phyloP scores from a whole-genome alignment of 305 asterid species.

The Solanum hybrid region DNA sequence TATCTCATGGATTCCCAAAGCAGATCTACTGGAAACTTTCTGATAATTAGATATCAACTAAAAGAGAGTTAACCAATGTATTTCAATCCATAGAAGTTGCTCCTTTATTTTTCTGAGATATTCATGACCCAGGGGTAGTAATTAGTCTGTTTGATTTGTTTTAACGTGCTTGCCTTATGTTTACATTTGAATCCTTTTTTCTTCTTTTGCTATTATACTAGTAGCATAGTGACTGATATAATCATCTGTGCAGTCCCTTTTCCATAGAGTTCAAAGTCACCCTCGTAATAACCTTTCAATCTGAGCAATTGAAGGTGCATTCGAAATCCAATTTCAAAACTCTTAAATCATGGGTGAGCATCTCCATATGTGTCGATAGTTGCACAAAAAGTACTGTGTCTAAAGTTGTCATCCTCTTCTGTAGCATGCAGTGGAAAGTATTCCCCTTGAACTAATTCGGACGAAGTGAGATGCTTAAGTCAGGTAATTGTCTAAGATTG shows the following conservation, averaged over 20 bases:
- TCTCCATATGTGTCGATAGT: neutral
- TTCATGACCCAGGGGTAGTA: neutral
- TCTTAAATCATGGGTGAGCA: constrained; percentile 63
- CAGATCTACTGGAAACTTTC: neutral
- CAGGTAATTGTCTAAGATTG: constrained; percentile 25
- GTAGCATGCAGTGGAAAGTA: constrained; percentile 65
- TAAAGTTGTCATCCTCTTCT: constrained; percentile 8
- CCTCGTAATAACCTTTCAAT: constrained; percentile 49
- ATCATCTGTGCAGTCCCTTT: constrained; percentile 51
- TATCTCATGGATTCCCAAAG: neutral
- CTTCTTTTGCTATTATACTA: neutral
- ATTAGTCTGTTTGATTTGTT: neutral
- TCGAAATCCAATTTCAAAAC: constrained; percentile 36
- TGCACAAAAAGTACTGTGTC: neutral
- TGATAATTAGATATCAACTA: neutral
- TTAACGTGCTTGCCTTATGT: neutral
- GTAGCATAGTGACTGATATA: constrained; percentile 2
- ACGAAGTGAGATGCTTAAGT: constrained; percentile 32
- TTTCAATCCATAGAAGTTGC: neutral
- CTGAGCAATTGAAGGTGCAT: constrained; percentile 43
- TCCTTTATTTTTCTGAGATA: neutral
- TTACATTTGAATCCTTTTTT: neutral
- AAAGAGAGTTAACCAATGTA: neutral
- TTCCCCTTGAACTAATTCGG: constrained; percentile 73
- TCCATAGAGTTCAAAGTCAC: constrained; percentile 74